A percentile compares a stretch with the other conserved stretches of the same genome.
phyloP scores from a whole-genome alignment of 495 filamentous ascomycete genomes.

The Penicillium taxi region DNA sequence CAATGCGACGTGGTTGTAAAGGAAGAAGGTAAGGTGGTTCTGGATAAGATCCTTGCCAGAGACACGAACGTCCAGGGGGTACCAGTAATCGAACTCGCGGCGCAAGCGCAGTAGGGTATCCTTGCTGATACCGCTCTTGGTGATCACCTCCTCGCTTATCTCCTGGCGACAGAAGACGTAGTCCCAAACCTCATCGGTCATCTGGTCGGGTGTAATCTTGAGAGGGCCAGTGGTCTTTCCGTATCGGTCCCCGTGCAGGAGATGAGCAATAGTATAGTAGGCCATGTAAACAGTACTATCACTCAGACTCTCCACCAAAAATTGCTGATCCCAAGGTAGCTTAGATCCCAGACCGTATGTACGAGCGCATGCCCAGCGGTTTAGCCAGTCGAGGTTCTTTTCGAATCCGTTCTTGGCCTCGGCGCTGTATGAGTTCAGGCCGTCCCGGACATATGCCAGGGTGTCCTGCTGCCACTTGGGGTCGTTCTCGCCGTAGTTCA shows the following conservation, averaged over 20 bases:
- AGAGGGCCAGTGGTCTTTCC: slow-evolving; percentile 61
- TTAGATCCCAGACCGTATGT: slow-evolving; percentile 90
- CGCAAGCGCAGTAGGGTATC: slow-evolving; percentile 68
- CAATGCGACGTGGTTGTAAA: slow-evolving; percentile 89
- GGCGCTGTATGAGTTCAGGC: slow-evolving; percentile 66
- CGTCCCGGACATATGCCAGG: slow-evolving; percentile 64
- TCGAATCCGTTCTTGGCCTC: slow-evolving; percentile 81
- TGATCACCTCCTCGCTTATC: slow-evolving; percentile 52
- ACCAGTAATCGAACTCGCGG: slow-evolving; percentile 93
- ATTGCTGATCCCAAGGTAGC: slow-evolving; percentile 88
- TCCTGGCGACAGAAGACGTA: slow-evolving; percentile 72
- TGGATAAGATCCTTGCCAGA: slow-evolving; percentile 83
- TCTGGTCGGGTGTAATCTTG: slow-evolving; percentile 69
- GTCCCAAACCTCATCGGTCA: slow-evolving; percentile 96
- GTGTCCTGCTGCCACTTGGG: slow-evolving; percentile 66
- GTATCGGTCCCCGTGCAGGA: slow-evolving; percentile 74
- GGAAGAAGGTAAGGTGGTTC: slow-evolving; percentile 91
- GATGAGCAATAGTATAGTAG: slow-evolving; percentile 91
- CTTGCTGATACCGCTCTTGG: slow-evolving; percentile 60
- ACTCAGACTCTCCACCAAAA: slow-evolving; percentile 85
- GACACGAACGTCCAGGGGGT: slow-evolving; percentile 78
- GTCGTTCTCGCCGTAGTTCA: slow-evolving; percentile 88
- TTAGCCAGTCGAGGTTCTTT: slow-evolving; percentile 80
- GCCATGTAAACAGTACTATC: slow-evolving; percentile 94
- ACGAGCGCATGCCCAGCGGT: slow-evolving; percentile 89